phyloP scores from a whole-genome alignment of 202 grass and related monocot genomes.

The Schoenoplectus tabernaemontani region DNA sequence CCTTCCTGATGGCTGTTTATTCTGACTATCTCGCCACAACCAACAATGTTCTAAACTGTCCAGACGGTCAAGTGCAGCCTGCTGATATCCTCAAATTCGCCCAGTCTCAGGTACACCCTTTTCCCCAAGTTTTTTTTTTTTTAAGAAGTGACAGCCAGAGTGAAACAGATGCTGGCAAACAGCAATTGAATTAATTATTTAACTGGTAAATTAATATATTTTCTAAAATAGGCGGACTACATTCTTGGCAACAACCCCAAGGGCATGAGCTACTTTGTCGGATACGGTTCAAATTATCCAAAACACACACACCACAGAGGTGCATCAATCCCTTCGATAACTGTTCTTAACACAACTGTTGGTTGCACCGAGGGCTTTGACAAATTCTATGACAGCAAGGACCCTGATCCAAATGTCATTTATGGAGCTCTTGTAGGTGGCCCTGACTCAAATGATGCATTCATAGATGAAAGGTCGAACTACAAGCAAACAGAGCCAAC shows the following conservation, averaged over 20 bases:
- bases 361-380: constrained; percentile 82
- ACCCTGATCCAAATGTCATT: constrained; percentile 57
- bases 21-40: constrained; percentile 46
- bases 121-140: background rate
- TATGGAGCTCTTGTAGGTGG: constrained; percentile 69
- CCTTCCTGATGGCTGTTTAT: constrained; percentile 78
- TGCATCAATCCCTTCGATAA: constrained; percentile 62
- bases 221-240: constrained; percentile 50
- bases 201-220: background rate
- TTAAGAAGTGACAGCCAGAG: background rate
- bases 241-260: constrained; percentile 71
- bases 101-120: constrained; percentile 31
- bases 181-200: background rate
- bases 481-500: constrained; percentile 76
- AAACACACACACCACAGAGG: constrained; percentile 77
- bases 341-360: constrained; percentile 19
- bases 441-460: constrained; percentile 52
- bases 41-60: constrained; percentile 41
- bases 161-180: background rate
- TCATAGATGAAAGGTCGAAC: constrained; percentile 55
- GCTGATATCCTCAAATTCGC: constrained; percentile 44
- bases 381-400: constrained; percentile 51
- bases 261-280: constrained; percentile 82
- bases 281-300: constrained; percentile 39
- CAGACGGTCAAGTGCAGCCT: constrained; percentile 54